Percentiles rank a stretch among this genome's conserved stretches.
Evolutionary conservation across 129 eudicot species (phyloP).

Genomic region (Artemisia annua): DNA sequence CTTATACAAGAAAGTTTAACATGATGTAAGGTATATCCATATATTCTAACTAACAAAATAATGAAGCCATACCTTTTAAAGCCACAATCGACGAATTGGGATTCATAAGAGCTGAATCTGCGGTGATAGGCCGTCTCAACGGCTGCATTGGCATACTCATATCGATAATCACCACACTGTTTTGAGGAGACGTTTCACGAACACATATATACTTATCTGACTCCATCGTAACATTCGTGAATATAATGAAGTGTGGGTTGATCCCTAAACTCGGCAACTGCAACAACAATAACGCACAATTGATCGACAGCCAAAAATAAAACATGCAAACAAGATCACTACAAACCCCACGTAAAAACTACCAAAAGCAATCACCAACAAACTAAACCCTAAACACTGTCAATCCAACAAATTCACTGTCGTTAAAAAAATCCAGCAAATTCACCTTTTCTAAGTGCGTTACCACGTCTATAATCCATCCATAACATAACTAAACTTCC

Average conservation of each 20-base stretch:
- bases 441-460: too few species aligned
- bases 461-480: too few species aligned
- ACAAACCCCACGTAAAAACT: not conserved
- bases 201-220: conserved; percentile 95
- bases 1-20: too few species aligned
- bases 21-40: too few species aligned
- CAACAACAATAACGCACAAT: conserved; percentile 31
- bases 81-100: conserved; percentile 85
- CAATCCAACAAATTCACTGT: too few species aligned
- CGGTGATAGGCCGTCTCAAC: conserved; percentile 87
- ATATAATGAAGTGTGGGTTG: conserved; percentile 86
- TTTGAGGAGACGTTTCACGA: conserved; percentile 95
- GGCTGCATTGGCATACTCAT: conserved; percentile 97
- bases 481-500: too few species aligned
- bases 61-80: conserved; percentile 61
- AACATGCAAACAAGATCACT: not conserved
- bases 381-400: too few species aligned
- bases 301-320: not conserved
- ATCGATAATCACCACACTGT: conserved; percentile 89
- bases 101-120: conserved; percentile 96
- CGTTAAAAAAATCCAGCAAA: too few species aligned
- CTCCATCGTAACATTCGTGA: conserved; percentile 97
- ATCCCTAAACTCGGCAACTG: conserved; percentile 95
- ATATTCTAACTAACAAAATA: not conserved
- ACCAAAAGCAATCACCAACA: too few species aligned